phyloP scores from a whole-genome alignment of 768 basidiomycete genomes.

The Leccinum longicurvipes region DNA sequence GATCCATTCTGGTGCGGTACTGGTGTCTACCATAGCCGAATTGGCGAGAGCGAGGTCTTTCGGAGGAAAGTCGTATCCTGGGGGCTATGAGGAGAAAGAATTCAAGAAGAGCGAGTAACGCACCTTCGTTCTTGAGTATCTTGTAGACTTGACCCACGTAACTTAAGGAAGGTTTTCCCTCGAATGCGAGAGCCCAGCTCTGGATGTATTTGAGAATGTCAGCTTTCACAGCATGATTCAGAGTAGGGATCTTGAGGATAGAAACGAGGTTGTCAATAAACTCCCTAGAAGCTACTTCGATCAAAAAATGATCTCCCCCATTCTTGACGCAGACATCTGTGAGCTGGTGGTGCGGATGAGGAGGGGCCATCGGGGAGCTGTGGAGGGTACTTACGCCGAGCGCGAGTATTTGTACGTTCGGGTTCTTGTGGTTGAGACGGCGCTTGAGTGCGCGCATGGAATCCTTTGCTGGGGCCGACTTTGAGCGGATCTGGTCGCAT shows the following conservation, averaged over 20 bases:
- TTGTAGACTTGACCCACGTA: conserved; percentile 84
- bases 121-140: conserved; percentile 72
- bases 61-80: conserved; percentile 84
- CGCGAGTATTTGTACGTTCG: conserved; percentile 89
- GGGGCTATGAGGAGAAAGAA: not conserved
- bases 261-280: conserved; percentile 93
- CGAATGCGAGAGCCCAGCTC: conserved; percentile 90
- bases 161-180: conserved; percentile 67
- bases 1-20: conserved; percentile 94
- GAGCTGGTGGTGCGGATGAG: conserved; percentile 45
- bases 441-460: conserved; percentile 88
- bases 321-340: conserved; percentile 96
- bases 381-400: conserved; percentile 58
- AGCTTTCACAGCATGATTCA: conserved; percentile 82
- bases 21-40: conserved; percentile 86
- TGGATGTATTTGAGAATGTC: conserved; percentile 79
- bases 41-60: conserved; percentile 66
- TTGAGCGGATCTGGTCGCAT: conserved; percentile 94
- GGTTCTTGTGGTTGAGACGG: conserved; percentile 90
- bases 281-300: conserved; percentile 81
- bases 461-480: conserved; percentile 78
- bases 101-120: conserved; percentile 11
- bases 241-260: conserved; percentile 70
- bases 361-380: not conserved
- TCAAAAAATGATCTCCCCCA: conserved; percentile 87